A percentile compares a stretch with the other conserved stretches of the same genome.
These are phyloP conservation scores for Annulohypoxylon truncatum DNA, from an alignment of 2,329 filamentous ascomycete genomes.

Conservation along the genomic window DNA sequence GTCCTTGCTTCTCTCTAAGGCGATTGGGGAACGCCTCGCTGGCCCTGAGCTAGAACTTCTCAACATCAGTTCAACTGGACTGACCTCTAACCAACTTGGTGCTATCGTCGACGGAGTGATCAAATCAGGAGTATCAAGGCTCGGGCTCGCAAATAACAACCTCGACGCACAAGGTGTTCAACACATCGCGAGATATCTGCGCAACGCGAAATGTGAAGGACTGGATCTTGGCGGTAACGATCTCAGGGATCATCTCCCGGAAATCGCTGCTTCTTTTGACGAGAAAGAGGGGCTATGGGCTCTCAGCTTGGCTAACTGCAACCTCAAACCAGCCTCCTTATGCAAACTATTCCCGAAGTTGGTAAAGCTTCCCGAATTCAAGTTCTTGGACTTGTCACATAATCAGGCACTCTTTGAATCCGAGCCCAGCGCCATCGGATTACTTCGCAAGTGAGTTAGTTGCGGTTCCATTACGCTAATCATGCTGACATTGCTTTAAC, in stretches of 20 bases:
- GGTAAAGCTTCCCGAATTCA: conserved; percentile 75
- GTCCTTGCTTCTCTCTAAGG: conserved; percentile 76
- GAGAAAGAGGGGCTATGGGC: conserved; percentile 75
- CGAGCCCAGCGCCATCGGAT: conserved; percentile 76
- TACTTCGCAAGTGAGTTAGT: conserved; percentile 76
- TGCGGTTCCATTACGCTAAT: neutral
- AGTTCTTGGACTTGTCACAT: conserved; percentile 92
- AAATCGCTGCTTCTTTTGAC: conserved; percentile 64
- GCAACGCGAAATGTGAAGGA: conserved; percentile 82
- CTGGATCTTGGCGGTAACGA: conserved; percentile 92
- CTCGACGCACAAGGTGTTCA: conserved; percentile 79
- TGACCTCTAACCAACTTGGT: conserved; percentile 77
- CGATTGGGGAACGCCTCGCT: conserved; percentile 80
- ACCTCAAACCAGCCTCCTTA: conserved; percentile 77
- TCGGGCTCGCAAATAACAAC: conserved; percentile 86
- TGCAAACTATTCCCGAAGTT: conserved; percentile 81
- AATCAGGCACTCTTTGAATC: conserved; percentile 83
- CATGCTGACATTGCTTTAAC: conserved; percentile 32
- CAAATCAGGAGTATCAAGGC: conserved; percentile 78
- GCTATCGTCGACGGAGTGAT: conserved; percentile 85
- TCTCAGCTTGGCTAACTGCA: conserved; percentile 87
- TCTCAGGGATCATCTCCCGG: conserved; percentile 65
- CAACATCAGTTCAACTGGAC: conserved; percentile 81
- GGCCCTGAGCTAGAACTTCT: conserved; percentile 83
- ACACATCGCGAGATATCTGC: conserved; percentile 81